Percentiles rank a stretch among this genome's conserved stretches.
Conservation (phyloP, 192 early-diverging fungal species). For the Cetraspora pellucida region DNA sequence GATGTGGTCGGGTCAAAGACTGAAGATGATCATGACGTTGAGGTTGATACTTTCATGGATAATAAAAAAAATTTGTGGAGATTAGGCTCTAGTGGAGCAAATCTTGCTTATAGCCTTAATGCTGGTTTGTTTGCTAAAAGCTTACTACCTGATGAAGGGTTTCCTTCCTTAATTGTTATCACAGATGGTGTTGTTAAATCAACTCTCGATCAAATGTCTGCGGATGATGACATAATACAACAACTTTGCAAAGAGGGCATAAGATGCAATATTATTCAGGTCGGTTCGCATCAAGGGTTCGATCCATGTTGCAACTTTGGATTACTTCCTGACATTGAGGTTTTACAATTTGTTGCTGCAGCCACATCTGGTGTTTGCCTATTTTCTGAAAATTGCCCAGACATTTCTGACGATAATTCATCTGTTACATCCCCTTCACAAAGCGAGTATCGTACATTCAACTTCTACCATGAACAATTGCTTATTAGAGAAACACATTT, state of each 20-base stretch:
- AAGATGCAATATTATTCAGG: conserved; percentile 69
- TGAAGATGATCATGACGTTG: conserved; percentile 41
- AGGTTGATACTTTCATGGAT: conserved; percentile 34
- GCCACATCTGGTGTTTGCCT: conserved; percentile 70
- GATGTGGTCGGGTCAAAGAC: conserved; percentile 42
- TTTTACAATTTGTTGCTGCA: conserved; percentile 67
- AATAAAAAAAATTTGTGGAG: conserved; percentile 56
- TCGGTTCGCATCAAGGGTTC: conserved; percentile 66
- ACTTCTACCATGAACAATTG: conserved; percentile 55
- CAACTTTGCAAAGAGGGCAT: conserved; percentile 65
- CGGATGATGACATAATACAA: conserved; percentile 57
- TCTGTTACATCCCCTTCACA: neutral
- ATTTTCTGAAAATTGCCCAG: conserved; percentile 67
- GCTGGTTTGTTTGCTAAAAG: conserved; percentile 57
- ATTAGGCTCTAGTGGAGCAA: conserved; percentile 57
- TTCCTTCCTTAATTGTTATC: conserved; percentile 59
- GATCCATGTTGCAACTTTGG: conserved; percentile 75
- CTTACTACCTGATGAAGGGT: conserved; percentile 48
- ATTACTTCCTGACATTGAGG: conserved; percentile 75
- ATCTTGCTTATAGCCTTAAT: conserved; percentile 57
- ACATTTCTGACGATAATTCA: conserved; percentile 27
- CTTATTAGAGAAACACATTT: conserved; percentile 51
- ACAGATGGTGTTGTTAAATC: conserved; percentile 80
- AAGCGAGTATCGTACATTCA: conserved; percentile 39
- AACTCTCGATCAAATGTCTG: conserved; percentile 54